A percentile compares a stretch with the other conserved stretches of the same genome.
Conservation (phyloP, 2,329 filamentous ascomycete species). For the Phyllachora maydis region DNA sequence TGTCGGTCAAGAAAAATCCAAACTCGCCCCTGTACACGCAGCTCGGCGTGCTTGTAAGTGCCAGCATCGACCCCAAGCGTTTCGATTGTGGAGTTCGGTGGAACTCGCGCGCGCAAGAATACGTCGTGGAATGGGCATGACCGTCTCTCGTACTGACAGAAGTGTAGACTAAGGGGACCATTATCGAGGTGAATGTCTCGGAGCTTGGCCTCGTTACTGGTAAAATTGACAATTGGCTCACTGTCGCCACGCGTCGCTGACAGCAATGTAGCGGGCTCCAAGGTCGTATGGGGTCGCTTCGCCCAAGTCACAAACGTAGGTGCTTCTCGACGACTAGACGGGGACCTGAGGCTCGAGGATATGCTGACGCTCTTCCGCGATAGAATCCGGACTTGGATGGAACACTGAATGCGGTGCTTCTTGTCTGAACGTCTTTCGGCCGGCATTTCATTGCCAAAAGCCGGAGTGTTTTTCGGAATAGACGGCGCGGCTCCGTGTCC, state of each 20-base stretch:
- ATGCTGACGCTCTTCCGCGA: neutral
- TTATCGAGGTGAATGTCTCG: slow-evolving; percentile 78
- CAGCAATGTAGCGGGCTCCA: slow-evolving; percentile 76
- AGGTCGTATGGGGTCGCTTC: slow-evolving; percentile 82
- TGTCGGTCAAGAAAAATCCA: slow-evolving; percentile 46
- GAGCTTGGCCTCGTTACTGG: slow-evolving; percentile 82
- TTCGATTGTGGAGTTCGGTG: too few species aligned
- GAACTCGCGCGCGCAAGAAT: too few species aligned
- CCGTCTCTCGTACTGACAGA: too few species aligned
- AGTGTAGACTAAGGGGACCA: slow-evolving; percentile 64
- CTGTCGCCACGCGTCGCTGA: too few species aligned
- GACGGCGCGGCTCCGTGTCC: too few species aligned
- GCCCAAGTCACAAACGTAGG: slow-evolving; percentile 49
- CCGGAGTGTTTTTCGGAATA: too few species aligned
- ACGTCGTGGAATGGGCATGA: too few species aligned
- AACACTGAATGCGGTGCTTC: neutral
- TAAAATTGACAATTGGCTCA: too few species aligned
- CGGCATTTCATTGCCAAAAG: too few species aligned
- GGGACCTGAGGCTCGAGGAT: slow-evolving; percentile 1
- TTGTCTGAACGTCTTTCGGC: too few species aligned
- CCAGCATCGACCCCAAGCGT: too few species aligned
- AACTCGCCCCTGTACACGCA: slow-evolving; percentile 67
- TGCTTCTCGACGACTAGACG: too few species aligned
- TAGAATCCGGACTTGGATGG: slow-evolving; percentile 1
- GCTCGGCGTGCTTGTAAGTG: slow-evolving; percentile 66